Base-by-base conservation (phyloP, 148 eudicot species). In the Camellia sinensis region DNA sequence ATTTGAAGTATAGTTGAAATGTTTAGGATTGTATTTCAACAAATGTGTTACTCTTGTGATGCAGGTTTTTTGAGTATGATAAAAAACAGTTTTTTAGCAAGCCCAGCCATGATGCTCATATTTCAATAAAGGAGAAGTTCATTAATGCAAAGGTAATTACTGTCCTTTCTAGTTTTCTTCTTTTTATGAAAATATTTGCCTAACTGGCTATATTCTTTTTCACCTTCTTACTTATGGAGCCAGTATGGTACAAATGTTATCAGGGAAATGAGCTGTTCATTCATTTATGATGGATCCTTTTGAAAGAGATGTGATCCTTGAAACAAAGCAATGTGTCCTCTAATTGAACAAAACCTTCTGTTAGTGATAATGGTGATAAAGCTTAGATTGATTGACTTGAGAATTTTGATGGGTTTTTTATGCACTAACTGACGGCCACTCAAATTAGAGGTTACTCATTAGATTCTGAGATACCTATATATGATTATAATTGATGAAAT, bases 101-200 rank as follows among this genome's bases (percentile, higher is more conserved):
- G 80, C 98, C 98, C 65, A 81, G 82, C 76, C 84, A 79, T 70
- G 83, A 45, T 73, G 97, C 91, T 84, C 93, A 89, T 62, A 91
- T 91, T 75, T 86, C 92, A 65, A 75, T 82, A 4, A 95, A 95
- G 87, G 98, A 95, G 84, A 89, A 93, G 89, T 95, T 90, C 87
- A 95, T 95, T 83, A 89, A 91, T 84, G 93, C 97, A 73, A 95
- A 95, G 97, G 98, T 95, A 89, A 66, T 45, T 57, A 29, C 37
- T 29, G 37, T 71, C 67, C 74, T 41, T 17, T 9, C 13, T 41
- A 37, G 45, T 81, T 15, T 63, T 61, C 2, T 57, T 19, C 37
- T 52, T 64, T 29, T 19, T 2, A 12, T 74, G 79, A 45, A 75
- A 54, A 8, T 74, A 13, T 63, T 77, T 77, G 12, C 71, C 50